These are phyloP conservation scores for Yamadazyma buinensis DNA, from an alignment of 1,139 yeast species.

Conservation along the genomic window DNA sequence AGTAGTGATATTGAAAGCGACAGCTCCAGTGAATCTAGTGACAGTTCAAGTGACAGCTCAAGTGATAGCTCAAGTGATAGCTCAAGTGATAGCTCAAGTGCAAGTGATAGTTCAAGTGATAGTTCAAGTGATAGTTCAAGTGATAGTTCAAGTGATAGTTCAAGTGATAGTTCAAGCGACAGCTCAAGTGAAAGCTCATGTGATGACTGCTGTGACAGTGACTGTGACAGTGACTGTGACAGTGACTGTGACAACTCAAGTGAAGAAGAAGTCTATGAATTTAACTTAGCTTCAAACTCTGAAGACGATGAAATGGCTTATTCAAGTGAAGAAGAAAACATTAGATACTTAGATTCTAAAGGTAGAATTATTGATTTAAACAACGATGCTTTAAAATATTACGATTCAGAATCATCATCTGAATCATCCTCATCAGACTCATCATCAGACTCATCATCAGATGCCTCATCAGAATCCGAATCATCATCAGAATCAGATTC, in stretches of 20 bases:
- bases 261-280: constrained; percentile 22
- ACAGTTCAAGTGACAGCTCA: background rate
- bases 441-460: constrained; percentile 1
- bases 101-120: background rate
- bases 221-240: background rate
- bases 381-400: constrained; percentile 37
- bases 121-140: background rate
- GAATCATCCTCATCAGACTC: constrained; percentile 4
- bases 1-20: constrained; percentile 17
- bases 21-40: no score
- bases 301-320: constrained; percentile 31
- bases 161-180: background rate
- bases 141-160: background rate
- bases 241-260: background rate
- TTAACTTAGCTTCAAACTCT: constrained; percentile 17
- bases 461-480: constrained; percentile 1
- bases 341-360: constrained; percentile 32
- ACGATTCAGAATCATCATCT: constrained; percentile 22
- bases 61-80: background rate
- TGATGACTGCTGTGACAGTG: no score
- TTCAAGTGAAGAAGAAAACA: constrained; percentile 32
- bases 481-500: background rate
- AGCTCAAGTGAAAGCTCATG: no score
- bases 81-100: no score
- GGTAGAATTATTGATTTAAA: constrained; percentile 38